These are phyloP conservation scores for Ilyonectria destructans DNA, from an alignment of 2,329 filamentous ascomycete genomes.

Conservation along the genomic window DNA sequence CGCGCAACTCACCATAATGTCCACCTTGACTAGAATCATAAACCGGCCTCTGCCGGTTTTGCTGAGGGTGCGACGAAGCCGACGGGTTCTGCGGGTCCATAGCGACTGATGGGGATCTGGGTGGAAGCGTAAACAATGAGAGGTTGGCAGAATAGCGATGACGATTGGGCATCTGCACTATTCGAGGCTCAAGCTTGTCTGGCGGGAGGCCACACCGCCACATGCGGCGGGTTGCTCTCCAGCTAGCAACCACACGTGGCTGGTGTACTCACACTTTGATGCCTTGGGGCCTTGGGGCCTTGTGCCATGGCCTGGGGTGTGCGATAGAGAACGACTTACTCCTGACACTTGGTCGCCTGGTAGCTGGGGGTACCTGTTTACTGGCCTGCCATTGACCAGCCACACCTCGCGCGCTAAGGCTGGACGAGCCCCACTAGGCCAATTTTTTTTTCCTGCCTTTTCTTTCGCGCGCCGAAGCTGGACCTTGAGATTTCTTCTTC, in stretches of 20 bases:
- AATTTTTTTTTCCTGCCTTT: slow-evolving; percentile 23
- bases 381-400: slow-evolving; percentile 10
- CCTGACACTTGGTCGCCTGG: too few species aligned
- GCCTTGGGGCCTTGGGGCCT: too few species aligned
- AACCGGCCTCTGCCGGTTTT: slow-evolving; percentile 73
- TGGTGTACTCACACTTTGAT: not conserved
- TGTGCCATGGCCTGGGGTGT: not conserved
- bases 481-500: slow-evolving; percentile 21
- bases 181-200: slow-evolving; percentile 24
- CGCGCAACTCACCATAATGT: slow-evolving; percentile 77
- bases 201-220: slow-evolving; percentile 22
- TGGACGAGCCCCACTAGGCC: slow-evolving; percentile 7
- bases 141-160: slow-evolving; percentile 40
- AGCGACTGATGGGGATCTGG: slow-evolving; percentile 31
- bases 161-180: slow-evolving; percentile 46
- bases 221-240: not conserved
- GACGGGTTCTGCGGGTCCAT: slow-evolving; percentile 64
- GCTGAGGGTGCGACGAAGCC: slow-evolving; percentile 70
- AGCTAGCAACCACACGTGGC: not conserved
- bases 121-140: slow-evolving; percentile 32
- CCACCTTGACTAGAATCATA: slow-evolving; percentile 83
- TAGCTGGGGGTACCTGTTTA: not conserved
- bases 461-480: slow-evolving; percentile 2
- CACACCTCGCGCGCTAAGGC: not conserved
- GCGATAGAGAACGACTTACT: not conserved